These are phyloP conservation scores for Babesia ovis DNA, from an alignment of 169 alveolate species.

Conservation along the genomic window DNA sequence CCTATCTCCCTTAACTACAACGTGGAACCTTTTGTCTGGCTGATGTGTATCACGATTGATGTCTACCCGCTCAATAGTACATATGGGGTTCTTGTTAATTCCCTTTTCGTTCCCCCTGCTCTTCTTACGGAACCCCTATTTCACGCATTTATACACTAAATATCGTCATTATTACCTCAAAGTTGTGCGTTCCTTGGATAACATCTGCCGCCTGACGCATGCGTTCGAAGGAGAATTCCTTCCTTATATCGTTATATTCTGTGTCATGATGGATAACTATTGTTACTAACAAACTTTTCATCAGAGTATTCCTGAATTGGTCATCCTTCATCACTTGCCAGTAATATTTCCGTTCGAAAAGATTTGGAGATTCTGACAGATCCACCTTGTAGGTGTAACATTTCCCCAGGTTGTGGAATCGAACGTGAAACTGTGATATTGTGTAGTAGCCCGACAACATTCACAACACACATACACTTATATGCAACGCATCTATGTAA, in stretches of 20 bases:
- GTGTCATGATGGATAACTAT: neutral
- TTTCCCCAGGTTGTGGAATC: constrained; percentile 75
- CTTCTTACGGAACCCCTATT: constrained; percentile 53
- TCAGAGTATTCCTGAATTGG: constrained; percentile 55
- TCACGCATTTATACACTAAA: neutral
- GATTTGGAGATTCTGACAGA: constrained; percentile 59
- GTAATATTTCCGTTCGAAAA: constrained; percentile 70
- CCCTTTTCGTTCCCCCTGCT: constrained; percentile 61
- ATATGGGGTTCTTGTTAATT: constrained; percentile 42
- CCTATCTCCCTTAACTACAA: constrained; percentile 68
- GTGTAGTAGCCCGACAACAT: no score
- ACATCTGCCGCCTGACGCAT: constrained; percentile 44
- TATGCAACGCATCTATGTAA: no score
- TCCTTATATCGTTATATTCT: constrained; percentile 40
- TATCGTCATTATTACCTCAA: constrained; percentile 22
- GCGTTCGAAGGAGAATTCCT: constrained; percentile 43
- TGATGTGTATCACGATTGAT: constrained; percentile 17
- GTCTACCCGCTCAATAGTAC: constrained; percentile 59
- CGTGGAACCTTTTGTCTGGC: constrained; percentile 1
- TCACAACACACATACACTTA: no score
- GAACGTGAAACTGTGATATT: constrained; percentile 66
- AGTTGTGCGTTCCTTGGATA: constrained; percentile 60
- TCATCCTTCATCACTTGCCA: constrained; percentile 74
- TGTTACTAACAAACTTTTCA: constrained; percentile 20
- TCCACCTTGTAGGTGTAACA: constrained; percentile 71